Evolutionary conservation across 179 eudicot species (phyloP), one percentile per base, ranked within the genome.

Genomic region (Silene coronaria): DNA sequence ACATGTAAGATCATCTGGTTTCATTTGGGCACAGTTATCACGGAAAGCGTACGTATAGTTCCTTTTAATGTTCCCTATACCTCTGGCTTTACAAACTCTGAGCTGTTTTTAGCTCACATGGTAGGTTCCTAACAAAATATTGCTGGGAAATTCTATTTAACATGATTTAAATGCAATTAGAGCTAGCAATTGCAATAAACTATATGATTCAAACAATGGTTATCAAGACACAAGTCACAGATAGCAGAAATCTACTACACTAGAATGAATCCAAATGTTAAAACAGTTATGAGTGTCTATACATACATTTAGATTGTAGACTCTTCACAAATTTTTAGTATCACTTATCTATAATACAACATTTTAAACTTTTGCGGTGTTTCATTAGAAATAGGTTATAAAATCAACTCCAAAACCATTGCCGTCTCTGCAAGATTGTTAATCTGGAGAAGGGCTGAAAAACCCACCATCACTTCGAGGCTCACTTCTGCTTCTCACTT

Each of bases 401-500:
- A 16, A 22, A 55, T 19, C 4, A 38, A 11, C 22, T 77, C 62
- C 77, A 36, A 61, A 27, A 61, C 58, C 69, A 71, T 55, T 27
- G 26, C 36, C 72, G 42, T 79, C 79, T 55, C 75, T 79, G 51
- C 58, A 75, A 14, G 84, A 76, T 66, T 76, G 74, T 61, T 77
- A 10, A 57, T 83, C 88, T 0, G 84, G 87, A 46, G 87, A 82
- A 73, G 83, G 82, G 58, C 73, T 70, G 64, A 76, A 86, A 45
- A 84, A 68, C 60, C 75, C 87, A 75, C 67, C 62, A 73, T 87
- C 88, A 79, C 84, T 85, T 3, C 86, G 86, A 77, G 92, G 88
- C 83, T 88, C 97, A 38, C 95, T 89, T 76, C 76, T 91, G 81
- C 87, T 86, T 79, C 92, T 87, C 68, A 75, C 86, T 70, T 77